Conservation (phyloP, 257 asterid species). For the Capsicum pubescens region DNA sequence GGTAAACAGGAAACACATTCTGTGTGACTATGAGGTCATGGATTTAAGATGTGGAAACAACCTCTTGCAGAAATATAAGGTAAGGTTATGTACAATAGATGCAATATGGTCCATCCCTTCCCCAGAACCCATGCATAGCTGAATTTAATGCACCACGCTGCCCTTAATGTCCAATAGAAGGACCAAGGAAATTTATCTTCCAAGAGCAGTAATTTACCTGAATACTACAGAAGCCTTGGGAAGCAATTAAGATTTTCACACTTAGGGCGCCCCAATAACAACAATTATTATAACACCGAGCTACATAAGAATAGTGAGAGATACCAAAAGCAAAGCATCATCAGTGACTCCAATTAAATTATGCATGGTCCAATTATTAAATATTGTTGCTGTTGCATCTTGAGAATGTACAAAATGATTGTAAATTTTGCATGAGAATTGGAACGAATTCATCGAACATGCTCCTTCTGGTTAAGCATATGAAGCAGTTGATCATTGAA, state of each 20-base stretch:
- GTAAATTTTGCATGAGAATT: conserved; percentile 3
- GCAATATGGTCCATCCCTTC: not conserved
- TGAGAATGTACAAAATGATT: not conserved
- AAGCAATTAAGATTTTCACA: not conserved
- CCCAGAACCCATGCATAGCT: not conserved
- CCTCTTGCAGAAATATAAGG: not conserved
- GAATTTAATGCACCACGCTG: not conserved
- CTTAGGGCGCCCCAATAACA: not conserved
- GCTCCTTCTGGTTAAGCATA: not conserved
- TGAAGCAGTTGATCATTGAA: conserved; percentile 7
- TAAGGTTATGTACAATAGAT: not conserved
- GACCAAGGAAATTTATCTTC: conserved; percentile 2
- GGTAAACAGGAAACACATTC: conserved; percentile 12
- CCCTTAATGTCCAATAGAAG: conserved; percentile 10
- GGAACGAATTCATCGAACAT: not conserved
- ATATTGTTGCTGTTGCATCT: too few species aligned
- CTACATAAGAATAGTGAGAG: not conserved
- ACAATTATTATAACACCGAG: not conserved
- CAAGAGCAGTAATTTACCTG: not conserved
- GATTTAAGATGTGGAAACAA: not conserved
- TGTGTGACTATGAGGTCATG: not conserved
- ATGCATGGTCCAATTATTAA: too few species aligned
- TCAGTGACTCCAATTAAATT: not conserved
- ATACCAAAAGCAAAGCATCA: not conserved
- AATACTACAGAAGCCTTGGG: not conserved